Evolutionary conservation across 2,329 filamentous ascomycete genomes (phyloP).

Genomic region (Beauveria sp.): DNA sequence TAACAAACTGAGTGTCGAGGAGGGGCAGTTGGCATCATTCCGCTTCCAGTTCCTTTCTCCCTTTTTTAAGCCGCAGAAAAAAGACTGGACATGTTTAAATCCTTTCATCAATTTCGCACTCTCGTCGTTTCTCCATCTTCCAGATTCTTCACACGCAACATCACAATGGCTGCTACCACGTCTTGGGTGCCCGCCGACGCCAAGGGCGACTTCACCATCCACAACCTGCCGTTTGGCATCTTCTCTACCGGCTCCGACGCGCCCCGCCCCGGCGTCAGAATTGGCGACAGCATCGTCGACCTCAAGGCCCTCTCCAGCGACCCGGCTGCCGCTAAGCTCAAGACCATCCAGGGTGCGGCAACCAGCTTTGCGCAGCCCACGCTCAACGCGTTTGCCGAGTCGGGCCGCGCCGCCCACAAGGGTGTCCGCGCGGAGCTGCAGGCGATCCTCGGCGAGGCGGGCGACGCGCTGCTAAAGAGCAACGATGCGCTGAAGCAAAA

Average conservation of each 20-base stretch:
- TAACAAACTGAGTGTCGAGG: background rate
- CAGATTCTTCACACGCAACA: background rate
- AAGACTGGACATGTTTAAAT: background rate
- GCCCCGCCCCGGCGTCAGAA: constrained; percentile 57
- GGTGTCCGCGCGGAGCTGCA: constrained; percentile 65
- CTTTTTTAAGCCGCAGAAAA: background rate
- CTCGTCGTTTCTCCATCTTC: background rate
- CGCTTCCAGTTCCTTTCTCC: background rate
- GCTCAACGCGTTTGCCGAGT: constrained; percentile 62
- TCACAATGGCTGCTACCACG: constrained; percentile 9
- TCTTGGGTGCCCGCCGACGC: constrained; percentile 13
- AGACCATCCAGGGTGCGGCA: constrained; percentile 27
- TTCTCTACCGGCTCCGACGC: constrained; percentile 51
- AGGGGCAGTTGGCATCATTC: background rate
- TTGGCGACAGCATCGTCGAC: constrained; percentile 61
- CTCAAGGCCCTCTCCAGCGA: constrained; percentile 28
- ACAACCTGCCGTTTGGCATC: constrained; percentile 70
- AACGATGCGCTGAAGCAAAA: constrained; percentile 24
- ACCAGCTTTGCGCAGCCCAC: constrained; percentile 37
- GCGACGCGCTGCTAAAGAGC: constrained; percentile 37
- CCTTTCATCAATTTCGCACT: background rate
- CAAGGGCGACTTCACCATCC: constrained; percentile 50
- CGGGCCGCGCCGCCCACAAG: constrained; percentile 61
- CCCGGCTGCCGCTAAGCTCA: background rate
- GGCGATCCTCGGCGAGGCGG: constrained; percentile 43